Base-by-base conservation (phyloP, 2,329 filamentous ascomycete species). In the Botrytis fragariae region DNA sequence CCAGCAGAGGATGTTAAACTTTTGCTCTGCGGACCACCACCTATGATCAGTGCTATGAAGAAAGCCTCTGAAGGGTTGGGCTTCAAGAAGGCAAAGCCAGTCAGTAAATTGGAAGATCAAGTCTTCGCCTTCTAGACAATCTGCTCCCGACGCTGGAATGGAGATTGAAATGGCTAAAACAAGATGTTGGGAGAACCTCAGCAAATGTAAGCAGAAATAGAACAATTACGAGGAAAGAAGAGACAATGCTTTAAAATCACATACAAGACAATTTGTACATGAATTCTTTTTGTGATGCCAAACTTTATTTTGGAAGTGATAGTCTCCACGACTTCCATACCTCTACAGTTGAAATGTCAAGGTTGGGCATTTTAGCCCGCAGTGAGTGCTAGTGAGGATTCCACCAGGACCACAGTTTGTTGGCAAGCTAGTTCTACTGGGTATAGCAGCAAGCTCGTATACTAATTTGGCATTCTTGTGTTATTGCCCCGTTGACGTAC, bases 71-170 rank as follows among this genome's bases (percentile, higher is more conserved):
- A 97, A 84, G 88, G 89, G 76, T 88, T 98, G 32, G 96, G 96
- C 74, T 99, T 92, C 87, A 89, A 93, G 81, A 98, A 98, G 88
- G 93, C 96, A 60, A 90, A 91, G 75, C 94, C 95, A 62, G 95
- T 98, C 80, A 98, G 95, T 90, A 98, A 98, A 89, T 90, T 98
- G 71, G 93, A 95, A 82, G 96, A 99, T 83, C 96, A 98, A 84
- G 93, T 99, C 78, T 99, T 99, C 86, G 94, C 93, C 81, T 99
- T 99, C 85, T 94, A 92, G 72, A 76, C 44, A 44, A 25, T 20
- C 1, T n/a, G 25, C 39, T 25, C 4, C 10, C 65, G 39, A 57
- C 29, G 51, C 14, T 32, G 20, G 29, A 20, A 57, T 6, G 18
- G 4, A 68, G 25, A 68, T 37, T 18, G 16, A 14, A 22, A 39